Evolutionary conservation across 768 basidiomycete genomes (phyloP).

Genomic region (Tremella mesenterica): DNA sequence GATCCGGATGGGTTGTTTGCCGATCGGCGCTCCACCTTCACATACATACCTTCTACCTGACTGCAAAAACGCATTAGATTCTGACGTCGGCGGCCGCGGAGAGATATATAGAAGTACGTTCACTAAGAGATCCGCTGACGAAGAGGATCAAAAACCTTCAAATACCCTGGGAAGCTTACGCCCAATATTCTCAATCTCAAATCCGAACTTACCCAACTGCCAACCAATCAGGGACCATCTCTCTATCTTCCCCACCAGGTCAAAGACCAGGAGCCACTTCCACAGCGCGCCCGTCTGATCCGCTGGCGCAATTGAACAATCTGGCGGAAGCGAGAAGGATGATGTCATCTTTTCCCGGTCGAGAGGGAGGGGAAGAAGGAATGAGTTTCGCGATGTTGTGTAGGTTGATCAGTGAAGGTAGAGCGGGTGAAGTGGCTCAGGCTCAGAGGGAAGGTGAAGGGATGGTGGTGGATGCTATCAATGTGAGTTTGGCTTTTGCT

Average conservation of each 20-base stretch:
- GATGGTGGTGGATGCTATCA: conserved; percentile 20
- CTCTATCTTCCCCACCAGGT: neutral
- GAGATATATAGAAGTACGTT: neutral
- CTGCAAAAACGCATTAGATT: neutral
- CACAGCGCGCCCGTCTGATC: neutral
- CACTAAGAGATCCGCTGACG: neutral
- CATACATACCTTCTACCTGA: neutral
- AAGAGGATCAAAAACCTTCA: conserved; percentile 8
- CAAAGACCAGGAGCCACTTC: neutral
- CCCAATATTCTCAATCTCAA: conserved; percentile 1
- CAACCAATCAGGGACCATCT: neutral
- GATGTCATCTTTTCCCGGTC: conserved; percentile 7
- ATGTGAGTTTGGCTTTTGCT: conserved; percentile 14
- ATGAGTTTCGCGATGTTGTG: conserved; percentile 24
- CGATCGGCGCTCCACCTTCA: neutral
- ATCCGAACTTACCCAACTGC: neutral
- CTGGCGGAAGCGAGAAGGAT: conserved; percentile 19
- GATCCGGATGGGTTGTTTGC: neutral
- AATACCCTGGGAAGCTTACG: conserved; percentile 19
- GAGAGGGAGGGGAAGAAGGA: neutral
- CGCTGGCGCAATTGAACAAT: conserved; percentile 4
- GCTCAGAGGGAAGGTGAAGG: conserved; percentile 1
- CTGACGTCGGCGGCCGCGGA: neutral
- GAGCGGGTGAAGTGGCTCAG: conserved; percentile 16
- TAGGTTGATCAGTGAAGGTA: conserved; percentile 20